These are phyloP conservation scores for Thuja plicata DNA, from an alignment of 83 land plant species.

Conservation along the genomic window DNA sequence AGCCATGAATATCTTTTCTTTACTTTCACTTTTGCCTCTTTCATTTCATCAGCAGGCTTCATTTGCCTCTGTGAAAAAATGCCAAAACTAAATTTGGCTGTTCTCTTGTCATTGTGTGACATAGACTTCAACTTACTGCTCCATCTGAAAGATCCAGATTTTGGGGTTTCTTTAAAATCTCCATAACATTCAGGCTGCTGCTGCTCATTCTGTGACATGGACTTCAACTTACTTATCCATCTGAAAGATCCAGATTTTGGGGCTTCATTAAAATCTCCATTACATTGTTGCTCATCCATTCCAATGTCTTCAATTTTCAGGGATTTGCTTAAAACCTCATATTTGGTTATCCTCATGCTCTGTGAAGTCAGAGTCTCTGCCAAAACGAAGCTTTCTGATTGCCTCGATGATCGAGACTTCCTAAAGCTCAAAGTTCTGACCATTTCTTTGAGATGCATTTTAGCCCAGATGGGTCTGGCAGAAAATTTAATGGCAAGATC, in stretches of 20 bases:
- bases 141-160: not conserved
- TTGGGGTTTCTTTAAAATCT: not conserved
- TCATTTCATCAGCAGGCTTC: not conserved
- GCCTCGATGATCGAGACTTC: not conserved
- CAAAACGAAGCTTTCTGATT: not conserved
- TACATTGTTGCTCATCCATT: not conserved
- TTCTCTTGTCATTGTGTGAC: not conserved
- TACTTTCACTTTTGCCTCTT: conserved; percentile 3
- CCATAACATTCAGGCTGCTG: not conserved
- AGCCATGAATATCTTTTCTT: conserved; percentile 27
- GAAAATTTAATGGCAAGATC: not conserved
- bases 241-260: not conserved
- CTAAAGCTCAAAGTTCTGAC: conserved; percentile 1
- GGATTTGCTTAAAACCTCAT: not conserved
- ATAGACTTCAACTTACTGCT: not conserved
- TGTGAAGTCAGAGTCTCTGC: not conserved
- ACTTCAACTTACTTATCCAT: no score
- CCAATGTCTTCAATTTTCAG: not conserved
- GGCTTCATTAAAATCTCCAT: not conserved
- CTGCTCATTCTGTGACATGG: no score
- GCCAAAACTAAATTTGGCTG: not conserved
- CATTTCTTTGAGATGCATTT: conserved; percentile 8
- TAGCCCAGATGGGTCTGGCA: not conserved
- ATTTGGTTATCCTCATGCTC: conserved; percentile 13
- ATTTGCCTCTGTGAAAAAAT: not conserved